Evolutionary conservation across 495 filamentous ascomycete species (phyloP).

Genomic region (Talaromyces nanjingensis): DNA sequence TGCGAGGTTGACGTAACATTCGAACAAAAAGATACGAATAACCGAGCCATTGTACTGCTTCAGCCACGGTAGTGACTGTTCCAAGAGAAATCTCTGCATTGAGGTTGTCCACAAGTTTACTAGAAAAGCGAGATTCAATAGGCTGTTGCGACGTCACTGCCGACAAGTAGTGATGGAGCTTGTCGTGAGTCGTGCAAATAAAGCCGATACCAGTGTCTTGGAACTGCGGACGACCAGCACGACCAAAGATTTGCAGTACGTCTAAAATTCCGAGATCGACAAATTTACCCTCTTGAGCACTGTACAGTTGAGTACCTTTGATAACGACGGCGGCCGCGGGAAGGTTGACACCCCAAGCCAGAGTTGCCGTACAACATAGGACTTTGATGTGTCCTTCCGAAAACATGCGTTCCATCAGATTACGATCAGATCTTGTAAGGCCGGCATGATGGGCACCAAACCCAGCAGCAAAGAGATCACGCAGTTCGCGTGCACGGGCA

Average conservation of each 20-base stretch:
- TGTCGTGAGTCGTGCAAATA: conserved; percentile 92
- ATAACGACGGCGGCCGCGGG: conserved; percentile 96
- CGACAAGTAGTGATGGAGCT: conserved; percentile 81
- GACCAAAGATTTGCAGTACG: conserved; percentile 96
- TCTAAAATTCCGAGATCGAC: conserved; percentile 95
- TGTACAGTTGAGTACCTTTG: conserved; percentile 96
- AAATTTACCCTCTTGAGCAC: conserved; percentile 91
- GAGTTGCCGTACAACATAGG: conserved; percentile 94
- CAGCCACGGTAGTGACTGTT: conserved; percentile 89
- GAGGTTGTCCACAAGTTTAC: conserved; percentile 88
- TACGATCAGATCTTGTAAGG: conserved; percentile 87
- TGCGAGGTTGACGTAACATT: conserved; percentile 84
- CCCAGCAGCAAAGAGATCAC: conserved; percentile 83
- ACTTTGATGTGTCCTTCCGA: conserved; percentile 84
- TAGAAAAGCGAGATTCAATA: conserved; percentile 89
- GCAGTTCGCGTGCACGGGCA: conserved; percentile 73
- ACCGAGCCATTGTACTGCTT: conserved; percentile 93
- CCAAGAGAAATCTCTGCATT: conserved; percentile 93
- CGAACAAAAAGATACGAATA: conserved; percentile 97
- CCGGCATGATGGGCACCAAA: conserved; percentile 95
- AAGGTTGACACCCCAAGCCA: conserved; percentile 99
- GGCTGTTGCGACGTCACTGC: conserved; percentile 93
- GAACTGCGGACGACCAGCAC: conserved; percentile 94
- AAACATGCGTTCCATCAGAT: conserved; percentile 87
- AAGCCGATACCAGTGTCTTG: conserved; percentile 94